Evolutionary conservation across 257 asterid species (phyloP).

Genomic region (Euphrasia confusa): DNA sequence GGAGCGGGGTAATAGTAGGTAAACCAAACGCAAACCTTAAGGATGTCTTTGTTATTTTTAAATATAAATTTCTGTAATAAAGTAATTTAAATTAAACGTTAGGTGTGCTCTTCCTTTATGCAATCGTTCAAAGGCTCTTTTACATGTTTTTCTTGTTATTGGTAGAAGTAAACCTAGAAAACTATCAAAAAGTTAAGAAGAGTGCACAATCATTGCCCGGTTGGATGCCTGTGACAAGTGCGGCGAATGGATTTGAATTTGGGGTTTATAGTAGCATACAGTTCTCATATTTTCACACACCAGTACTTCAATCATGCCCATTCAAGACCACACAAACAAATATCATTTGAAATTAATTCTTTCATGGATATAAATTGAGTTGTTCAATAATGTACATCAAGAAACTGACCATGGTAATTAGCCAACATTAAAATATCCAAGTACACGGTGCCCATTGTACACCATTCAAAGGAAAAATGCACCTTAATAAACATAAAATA

Average conservation of each 20-base stretch:
- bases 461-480: background rate
- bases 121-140: background rate
- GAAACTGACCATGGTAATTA: background rate
- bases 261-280: background rate
- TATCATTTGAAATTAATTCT: background rate
- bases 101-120: background rate
- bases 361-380: background rate
- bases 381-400: background rate
- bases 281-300: no score
- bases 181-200: conserved; percentile 22
- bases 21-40: no score
- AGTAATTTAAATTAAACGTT: background rate
- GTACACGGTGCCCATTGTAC: background rate
- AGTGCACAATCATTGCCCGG: no score
- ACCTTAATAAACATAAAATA: background rate
- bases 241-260: background rate
- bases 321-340: no score
- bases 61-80: background rate
- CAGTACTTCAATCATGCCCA: no score
- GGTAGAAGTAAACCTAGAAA: no score
- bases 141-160: no score
- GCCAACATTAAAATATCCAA: background rate
- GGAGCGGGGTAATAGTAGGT: background rate
- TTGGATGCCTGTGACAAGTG: background rate
- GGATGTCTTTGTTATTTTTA: background rate